phyloP scores from a whole-genome alignment of 345 rosid species.

The Zanthoxylum bungeanum region DNA sequence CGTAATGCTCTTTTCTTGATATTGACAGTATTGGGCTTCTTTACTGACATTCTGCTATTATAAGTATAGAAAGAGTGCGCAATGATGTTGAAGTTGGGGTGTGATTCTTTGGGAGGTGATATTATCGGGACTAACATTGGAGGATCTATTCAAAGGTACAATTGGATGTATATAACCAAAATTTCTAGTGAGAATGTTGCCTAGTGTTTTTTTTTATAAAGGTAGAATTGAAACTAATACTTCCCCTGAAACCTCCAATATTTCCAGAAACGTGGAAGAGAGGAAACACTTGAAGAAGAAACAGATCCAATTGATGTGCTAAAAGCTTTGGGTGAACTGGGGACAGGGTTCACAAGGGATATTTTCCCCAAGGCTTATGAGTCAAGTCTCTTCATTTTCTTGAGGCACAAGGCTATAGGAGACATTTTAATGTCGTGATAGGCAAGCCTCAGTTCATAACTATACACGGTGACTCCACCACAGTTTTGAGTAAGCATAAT shows the following conservation, averaged over 20 bases:
- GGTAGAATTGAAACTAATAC: neutral
- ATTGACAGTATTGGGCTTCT: neutral
- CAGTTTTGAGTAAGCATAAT: neutral
- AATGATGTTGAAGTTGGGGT: constrained; percentile 68
- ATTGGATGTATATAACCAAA: neutral
- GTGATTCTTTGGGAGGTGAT: constrained; percentile 84
- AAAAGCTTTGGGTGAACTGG: constrained; percentile 60
- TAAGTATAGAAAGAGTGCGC: constrained; percentile 53
- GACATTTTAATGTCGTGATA: too few relatives aligned
- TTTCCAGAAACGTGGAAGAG: constrained; percentile 66
- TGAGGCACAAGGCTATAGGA: constrained; percentile 48
- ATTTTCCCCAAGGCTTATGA: too few relatives aligned
- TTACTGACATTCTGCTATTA: constrained; percentile 8
- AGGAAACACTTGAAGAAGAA: constrained; percentile 36
- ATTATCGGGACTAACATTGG: constrained; percentile 89
- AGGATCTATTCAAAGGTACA: constrained; percentile 58
- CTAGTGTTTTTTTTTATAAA: neutral
- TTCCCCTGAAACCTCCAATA: neutral
- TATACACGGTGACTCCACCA: neutral
- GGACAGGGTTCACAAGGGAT: constrained; percentile 81
- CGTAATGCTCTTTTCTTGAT: neutral
- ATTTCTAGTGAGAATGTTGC: neutral
- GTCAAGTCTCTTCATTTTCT: too few relatives aligned
- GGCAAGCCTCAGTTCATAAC: neutral
- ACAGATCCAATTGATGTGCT: constrained; percentile 47